Base-by-base conservation (phyloP, 257 asterid species). In the Gardenia jasminoides region DNA sequence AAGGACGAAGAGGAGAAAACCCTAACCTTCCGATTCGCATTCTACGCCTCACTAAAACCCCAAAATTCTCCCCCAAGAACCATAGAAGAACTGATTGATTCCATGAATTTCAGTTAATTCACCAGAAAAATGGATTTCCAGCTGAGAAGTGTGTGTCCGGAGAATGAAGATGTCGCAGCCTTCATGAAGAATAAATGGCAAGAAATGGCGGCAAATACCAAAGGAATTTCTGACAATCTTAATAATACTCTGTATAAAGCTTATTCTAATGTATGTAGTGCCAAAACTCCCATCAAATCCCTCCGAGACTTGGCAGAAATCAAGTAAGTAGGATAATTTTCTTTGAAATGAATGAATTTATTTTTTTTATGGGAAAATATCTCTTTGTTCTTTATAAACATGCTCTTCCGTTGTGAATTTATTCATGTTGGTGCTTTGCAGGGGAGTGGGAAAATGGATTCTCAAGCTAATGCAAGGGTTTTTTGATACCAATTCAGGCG, bases 381-480 rank as follows among this genome's bases (percentile, higher is more conserved):
- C 41, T 36, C 41, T 36, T 36, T 36, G 41, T 36, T 36, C 41
- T 36, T 36, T 36, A 36, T 36, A 36, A 36, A 36, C 4, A 36
- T 2, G 41, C 41, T 36, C 41, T 36, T 36, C 41, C 41, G 4
- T 36, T 36, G 41, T 36, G 41, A 36, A 28, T 52, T 30, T 61
- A 39, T 76, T 56, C 24, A 20, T 70, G 44, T 39, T 47, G 6
- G 39, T 52, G 41, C n/a, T 47, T 62, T 85, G 54, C 73, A 95
- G 99, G 88, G 98, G 98, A 41, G 89, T 95, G 15, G 99, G 99
- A 48, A 92, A 95, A 88, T 95, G 98, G 98, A 91, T 91, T 76
- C 80, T 95, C 92, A 93, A 88, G 92, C 91, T 86, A 84, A 86
- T 91, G 96, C 88, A 89, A 90, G 97, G 85, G 22, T 89, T 86